Conservation (phyloP, 345 rosid genomes). For the Hibiscus syriacus region DNA sequence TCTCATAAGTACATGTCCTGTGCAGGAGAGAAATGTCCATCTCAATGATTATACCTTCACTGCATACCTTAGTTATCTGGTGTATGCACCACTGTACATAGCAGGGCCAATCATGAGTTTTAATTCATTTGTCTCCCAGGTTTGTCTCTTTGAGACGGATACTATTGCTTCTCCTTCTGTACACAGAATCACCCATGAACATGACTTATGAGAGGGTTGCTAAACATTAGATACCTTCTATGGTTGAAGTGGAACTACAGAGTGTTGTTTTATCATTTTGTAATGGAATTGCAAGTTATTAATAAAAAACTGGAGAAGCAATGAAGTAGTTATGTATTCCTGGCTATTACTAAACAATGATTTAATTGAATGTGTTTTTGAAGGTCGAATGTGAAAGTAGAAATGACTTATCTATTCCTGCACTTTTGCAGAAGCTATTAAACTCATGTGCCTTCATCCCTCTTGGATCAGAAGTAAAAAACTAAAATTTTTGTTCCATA, state of each 20-base stretch:
- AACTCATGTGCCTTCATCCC: background rate
- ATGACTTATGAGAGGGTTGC: background rate
- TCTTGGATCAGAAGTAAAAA: background rate
- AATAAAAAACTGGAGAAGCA: slow-evolving; percentile 1
- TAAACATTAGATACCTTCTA: background rate
- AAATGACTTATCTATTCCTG: background rate
- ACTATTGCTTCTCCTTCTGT: background rate
- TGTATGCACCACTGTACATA: slow-evolving; percentile 83
- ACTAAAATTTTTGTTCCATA: background rate
- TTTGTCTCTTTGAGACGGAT: slow-evolving; percentile 15
- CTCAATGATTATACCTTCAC: slow-evolving; percentile 35
- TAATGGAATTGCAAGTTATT: background rate
- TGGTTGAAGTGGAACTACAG: background rate
- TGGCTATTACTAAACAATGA: background rate
- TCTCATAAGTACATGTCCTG: slow-evolving; percentile 11
- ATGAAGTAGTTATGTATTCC: background rate
- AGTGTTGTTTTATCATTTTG: background rate
- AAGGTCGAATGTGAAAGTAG: background rate
- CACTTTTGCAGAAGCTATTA: background rate
- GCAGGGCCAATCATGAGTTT: slow-evolving; percentile 90
- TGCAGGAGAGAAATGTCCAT: slow-evolving; percentile 54
- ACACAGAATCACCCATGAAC: background rate
- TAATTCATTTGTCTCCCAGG: slow-evolving; percentile 95
- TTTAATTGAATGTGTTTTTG: slow-evolving; percentile 1
- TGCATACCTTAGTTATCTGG: slow-evolving; percentile 72